Base-by-base conservation (phyloP, 768 basidiomycete species). In the Boletus pseudopeckii region DNA sequence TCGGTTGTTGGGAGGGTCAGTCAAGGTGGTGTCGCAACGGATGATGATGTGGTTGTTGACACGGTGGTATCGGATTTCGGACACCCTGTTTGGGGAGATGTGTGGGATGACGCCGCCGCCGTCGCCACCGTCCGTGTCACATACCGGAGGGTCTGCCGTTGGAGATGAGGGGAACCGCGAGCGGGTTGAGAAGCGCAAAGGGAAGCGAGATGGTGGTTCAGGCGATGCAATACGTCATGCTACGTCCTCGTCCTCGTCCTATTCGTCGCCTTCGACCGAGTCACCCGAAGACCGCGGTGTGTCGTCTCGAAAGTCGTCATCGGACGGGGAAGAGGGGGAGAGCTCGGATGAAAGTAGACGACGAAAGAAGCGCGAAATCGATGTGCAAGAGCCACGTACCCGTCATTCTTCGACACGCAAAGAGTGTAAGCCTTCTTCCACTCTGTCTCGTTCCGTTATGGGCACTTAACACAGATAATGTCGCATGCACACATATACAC, bases 1-100 rank as follows among this genome's bases (percentile, higher is more conserved):
- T 2, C 61, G 70, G 14, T 58, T 81, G 36, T 64, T 77, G 42
- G 75, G 77, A 3, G 73, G 72, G 38, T 54, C 57, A 4, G 47
- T 45, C 57, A 70, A 60, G 45, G 28, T 45, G 26, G 53, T 60
- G 7, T 66, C 60, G 17, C 64, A 68, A 52, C 57, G 59, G 36
- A 69, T 68, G 61, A 65, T 72, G 65, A 57, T 65, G 45, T 74
- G 73, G 73, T 18, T 71, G 18, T 58, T 70, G 55, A 55, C 57
- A 13, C 54, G 68, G 34, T 70, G 68, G 68, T 55, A 49, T 14
- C 52, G 49, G 24, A 60, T 70, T 22, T 71, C 62, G 22, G 65
- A 70, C 10, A 51, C 34, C 3, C 40, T 71, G 45, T 60, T 68
- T 41, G 52, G 48, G 8, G 67, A 71, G 8, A 57, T 10, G 26